Base-by-base conservation (phyloP, 805 yeast species). In the Saccharomyces jurei region DNA sequence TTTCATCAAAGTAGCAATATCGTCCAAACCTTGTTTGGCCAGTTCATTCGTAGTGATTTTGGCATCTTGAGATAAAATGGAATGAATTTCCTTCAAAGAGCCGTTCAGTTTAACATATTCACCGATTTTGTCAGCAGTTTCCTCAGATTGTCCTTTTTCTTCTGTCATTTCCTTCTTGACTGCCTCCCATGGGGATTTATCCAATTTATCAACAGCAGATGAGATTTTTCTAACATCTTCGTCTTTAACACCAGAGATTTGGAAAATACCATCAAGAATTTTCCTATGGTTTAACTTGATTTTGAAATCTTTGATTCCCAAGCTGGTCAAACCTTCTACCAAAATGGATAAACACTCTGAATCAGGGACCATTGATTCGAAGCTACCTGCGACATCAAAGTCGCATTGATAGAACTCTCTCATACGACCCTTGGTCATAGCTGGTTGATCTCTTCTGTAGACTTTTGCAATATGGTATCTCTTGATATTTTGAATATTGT, bases 381-480 rank as follows among this genome's bases (percentile, higher is more conserved):
- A 92, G 54, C 71, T 73, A 52, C 99, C 99, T 25, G 99, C 99
- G 66, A 94, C 78, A 72, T 94, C 99, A 65, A 94, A 88, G 75
- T 94, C 99, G 77, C 99, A 94, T 75, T 94, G 99, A 73, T 94
- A 94, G 67, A 94, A 94, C 74, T 94, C 99, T 81, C 99, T 87
- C 99, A 94, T 94, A 74, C 99, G 83, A 58, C 99, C 99, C 74
- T 94, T 94, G 51, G 98, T 92, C 99, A 94, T 94, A 8, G 99
- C 99, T 4, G 99, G 99, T 74, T 94, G 99, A 71, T 94, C 99
- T 74, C 99, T 87, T 77, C 99, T 84, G 75, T 94, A 94, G 53
- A 94, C 99, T 72, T 94, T 94, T 63, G 99, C 99, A 60, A 94
- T 89, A 74, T 94, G 99, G 71, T 83, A 94, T 69, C 99, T 81